phyloP scores from a whole-genome alignment of 176 grass and related monocot genomes.

The Cymbopogon citratus region DNA sequence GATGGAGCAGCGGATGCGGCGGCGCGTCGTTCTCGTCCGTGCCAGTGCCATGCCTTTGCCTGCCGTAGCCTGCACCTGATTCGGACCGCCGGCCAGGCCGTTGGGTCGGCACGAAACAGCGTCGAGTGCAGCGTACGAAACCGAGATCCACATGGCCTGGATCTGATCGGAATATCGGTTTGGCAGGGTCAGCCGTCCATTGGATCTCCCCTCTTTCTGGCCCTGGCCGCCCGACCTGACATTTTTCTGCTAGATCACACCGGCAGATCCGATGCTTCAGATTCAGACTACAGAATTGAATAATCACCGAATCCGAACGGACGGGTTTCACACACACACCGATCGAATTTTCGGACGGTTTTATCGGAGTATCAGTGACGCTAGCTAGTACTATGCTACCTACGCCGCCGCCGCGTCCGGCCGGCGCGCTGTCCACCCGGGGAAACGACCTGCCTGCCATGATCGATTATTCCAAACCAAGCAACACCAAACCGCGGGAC shows the following conservation, averaged over 20 bases:
- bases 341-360: too few relatives aligned
- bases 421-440: not conserved
- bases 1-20: not conserved
- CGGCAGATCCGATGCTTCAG: not conserved
- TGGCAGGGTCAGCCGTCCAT: too few relatives aligned
- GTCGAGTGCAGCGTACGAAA: not conserved
- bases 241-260: not conserved
- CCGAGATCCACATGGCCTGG: too few relatives aligned
- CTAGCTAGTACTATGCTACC: too few relatives aligned
- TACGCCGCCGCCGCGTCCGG: not conserved
- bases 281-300: not conserved
- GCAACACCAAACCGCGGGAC: constrained; percentile 15
- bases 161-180: too few relatives aligned
- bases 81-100: not conserved
- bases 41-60: too few relatives aligned
- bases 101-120: not conserved
- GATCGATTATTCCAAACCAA: not conserved
- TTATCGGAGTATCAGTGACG: not conserved
- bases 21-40: not conserved
- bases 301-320: not conserved
- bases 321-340: too few relatives aligned
- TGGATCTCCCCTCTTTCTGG: too few relatives aligned
- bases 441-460: not conserved
- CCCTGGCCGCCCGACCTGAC: too few relatives aligned
- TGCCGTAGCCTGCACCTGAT: not conserved